Evolutionary conservation across 352 stramenopile genomes (phyloP).

Genomic region (Plasmopara halstedii): DNA sequence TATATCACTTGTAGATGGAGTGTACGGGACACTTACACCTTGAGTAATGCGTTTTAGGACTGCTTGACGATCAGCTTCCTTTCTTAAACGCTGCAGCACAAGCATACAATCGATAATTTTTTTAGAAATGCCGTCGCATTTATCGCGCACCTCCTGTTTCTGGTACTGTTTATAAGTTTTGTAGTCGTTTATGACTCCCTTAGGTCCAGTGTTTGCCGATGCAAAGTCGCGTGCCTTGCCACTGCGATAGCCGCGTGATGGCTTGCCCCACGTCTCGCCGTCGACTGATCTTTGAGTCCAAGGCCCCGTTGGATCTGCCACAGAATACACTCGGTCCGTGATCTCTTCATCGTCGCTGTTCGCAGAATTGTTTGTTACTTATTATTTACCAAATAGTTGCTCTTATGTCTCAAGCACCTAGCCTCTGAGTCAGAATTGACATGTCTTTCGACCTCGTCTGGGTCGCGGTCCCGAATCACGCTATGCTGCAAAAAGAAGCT

Average conservation of each 20-base stretch:
- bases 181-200: conserved; percentile 79
- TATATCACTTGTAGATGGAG: conserved; percentile 5
- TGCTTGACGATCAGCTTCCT: conserved; percentile 41
- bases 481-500: conserved; percentile 75
- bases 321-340: conserved; percentile 54
- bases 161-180: conserved; percentile 63
- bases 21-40: conserved; percentile 18
- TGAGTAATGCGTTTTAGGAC: conserved; percentile 61
- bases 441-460: conserved; percentile 45
- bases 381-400: not conserved
- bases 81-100: conserved; percentile 25
- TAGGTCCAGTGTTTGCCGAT: conserved; percentile 66
- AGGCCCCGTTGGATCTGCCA: conserved; percentile 57
- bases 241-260: conserved; percentile 16
- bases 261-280: conserved; percentile 40
- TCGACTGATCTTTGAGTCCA: conserved; percentile 51
- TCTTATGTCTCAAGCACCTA: conserved; percentile 23
- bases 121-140: not conserved
- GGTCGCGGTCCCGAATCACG: conserved; percentile 64
- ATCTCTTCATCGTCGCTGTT: conserved; percentile 40
- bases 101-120: not conserved
- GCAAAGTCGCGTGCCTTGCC: conserved; percentile 36
- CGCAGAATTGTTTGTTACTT: conserved; percentile 5
- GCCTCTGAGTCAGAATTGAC: conserved; percentile 70
- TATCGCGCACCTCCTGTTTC: conserved; percentile 38